These are phyloP conservation scores for Lasiodiplodia theobromae DNA, from an alignment of 2,329 filamentous ascomycete genomes.

Conservation along the genomic window DNA sequence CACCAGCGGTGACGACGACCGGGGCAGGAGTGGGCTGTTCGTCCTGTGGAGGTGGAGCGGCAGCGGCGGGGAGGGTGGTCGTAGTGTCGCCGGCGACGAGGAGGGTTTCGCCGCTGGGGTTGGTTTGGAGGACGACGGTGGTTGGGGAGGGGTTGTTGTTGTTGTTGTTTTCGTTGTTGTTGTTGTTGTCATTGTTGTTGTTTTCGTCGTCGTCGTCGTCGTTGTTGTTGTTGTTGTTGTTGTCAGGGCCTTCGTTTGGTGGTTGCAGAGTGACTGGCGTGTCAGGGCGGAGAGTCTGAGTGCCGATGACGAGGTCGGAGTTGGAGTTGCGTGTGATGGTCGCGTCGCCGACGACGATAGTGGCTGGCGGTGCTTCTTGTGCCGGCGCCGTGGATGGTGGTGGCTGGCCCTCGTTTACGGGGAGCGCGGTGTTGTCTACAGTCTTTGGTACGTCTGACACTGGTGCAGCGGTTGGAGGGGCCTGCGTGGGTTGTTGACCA, in stretches of 20 bases:
- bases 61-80: not conserved
- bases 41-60: not conserved
- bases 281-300: not conserved
- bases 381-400: not conserved
- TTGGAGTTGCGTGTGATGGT: constrained; percentile 1
- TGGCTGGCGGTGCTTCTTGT: not conserved
- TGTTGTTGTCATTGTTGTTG: not conserved
- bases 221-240: not conserved
- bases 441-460: too few relatives aligned
- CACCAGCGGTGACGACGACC: not conserved
- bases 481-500: not conserved
- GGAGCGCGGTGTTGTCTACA: not conserved
- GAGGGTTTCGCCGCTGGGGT: not conserved
- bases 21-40: too few relatives aligned
- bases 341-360: constrained; percentile 2
- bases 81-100: not conserved
- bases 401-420: not conserved
- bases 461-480: not conserved
- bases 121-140: constrained; percentile 10
- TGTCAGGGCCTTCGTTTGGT: not conserved
- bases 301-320: constrained; percentile 4
- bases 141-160: not conserved
- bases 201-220: not conserved
- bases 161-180: not conserved
- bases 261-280: not conserved